Evolutionary conservation across 78 protist genomes (phyloP), one percentile per base, ranked within the genome.

Genomic region (Chrysochromulina tobinii): DNA sequence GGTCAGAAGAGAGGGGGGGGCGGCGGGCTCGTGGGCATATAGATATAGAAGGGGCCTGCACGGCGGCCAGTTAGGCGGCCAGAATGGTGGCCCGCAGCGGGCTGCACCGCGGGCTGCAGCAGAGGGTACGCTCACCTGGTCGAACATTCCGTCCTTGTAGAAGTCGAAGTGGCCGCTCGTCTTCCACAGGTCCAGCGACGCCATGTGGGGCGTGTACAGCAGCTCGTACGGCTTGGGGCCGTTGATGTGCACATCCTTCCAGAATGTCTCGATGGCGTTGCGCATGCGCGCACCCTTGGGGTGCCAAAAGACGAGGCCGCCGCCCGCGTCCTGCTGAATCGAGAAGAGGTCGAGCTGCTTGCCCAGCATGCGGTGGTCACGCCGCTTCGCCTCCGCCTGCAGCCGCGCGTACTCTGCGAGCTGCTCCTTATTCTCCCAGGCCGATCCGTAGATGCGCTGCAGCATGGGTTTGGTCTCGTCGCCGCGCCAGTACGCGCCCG

Each of bases 301-400:
- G 83, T 90, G 93, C 91, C 89, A 87, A 86, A 94, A 94, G 91
- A 94, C 93, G 0, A 90, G 91, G 25, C 93, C 91, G 27, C 96
- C 96, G 48, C 94, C 92, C 20, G 96, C 91, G 6, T 61, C 51
- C 68, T 73, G 90, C 69, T 91, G 93, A 61, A 89, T 75, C 20
- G 86, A 86, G 93, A 94, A 94, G 61, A 92, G 69, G 68, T 89
- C 61, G 61, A 90, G 66, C 89, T 91, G 77, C 81, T 12, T 23
- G 27, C 96, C 96, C 48, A 94, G 88, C 17, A 7, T 2, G 88
- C 93, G 90, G 81, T 94, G 96, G 88, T 94, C 94, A 1, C 94
- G 53, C 61, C 66, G 51, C 59, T 53, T 66, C 20, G 96, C 96
- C 81, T 94, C 95, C 59, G 72, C 91, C 27, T 53, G 20, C 67